Evolutionary conservation across 2,329 filamentous ascomycete genomes (phyloP).

Genomic region (Pseudocercospora vitis): DNA sequence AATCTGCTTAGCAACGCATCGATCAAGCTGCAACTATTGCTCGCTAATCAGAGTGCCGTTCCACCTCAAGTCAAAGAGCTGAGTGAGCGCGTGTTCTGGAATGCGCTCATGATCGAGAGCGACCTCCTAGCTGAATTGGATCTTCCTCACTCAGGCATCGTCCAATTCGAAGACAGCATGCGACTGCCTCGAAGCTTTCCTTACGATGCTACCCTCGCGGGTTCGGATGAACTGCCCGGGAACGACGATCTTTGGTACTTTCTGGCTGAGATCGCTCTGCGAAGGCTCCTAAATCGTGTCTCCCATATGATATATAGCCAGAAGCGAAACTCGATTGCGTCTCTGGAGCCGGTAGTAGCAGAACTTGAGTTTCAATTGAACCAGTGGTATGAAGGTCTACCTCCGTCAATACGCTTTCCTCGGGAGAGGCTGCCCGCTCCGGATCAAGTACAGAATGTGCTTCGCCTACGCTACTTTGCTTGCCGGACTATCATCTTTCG

Average conservation of each 20-base stretch:
- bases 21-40: slow-evolving; percentile 75
- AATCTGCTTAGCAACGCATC: slow-evolving; percentile 75
- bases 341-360: slow-evolving; percentile 73
- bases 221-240: slow-evolving; percentile 43
- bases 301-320: slow-evolving; percentile 34
- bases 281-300: slow-evolving; percentile 60
- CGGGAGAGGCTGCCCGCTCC: slow-evolving; percentile 66
- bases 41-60: slow-evolving; percentile 71
- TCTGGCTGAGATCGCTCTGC: slow-evolving; percentile 75
- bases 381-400: slow-evolving; percentile 81
- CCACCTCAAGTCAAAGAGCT: slow-evolving; percentile 70
- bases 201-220: slow-evolving; percentile 60
- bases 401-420: slow-evolving; percentile 72
- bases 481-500: slow-evolving; percentile 85
- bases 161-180: slow-evolving; percentile 78
- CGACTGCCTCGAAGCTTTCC: slow-evolving; percentile 77
- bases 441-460: slow-evolving; percentile 75
- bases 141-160: slow-evolving; percentile 77
- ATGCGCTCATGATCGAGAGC: slow-evolving; percentile 74
- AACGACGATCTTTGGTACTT: slow-evolving; percentile 85
- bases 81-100: slow-evolving; percentile 80
- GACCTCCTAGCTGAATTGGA: slow-evolving; percentile 78
- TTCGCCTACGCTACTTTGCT: slow-evolving; percentile 77
- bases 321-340: slow-evolving; percentile 66
- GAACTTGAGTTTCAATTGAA: slow-evolving; percentile 80